Evolutionary conservation across 305 asterid genomes (phyloP), one percentile per base, ranked within the genome.

Genomic region (Rubia peregrina): DNA sequence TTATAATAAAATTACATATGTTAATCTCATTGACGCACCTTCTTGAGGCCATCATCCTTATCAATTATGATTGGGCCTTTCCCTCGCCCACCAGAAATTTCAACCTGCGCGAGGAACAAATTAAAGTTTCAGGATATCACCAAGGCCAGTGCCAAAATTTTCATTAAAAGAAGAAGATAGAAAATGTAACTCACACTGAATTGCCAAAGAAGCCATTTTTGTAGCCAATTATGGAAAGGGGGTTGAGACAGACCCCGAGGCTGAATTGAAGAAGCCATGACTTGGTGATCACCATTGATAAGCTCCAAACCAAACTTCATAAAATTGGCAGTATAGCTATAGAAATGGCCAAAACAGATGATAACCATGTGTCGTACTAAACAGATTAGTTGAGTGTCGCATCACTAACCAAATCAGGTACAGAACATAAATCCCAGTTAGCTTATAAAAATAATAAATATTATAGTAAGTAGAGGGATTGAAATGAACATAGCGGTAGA

Each of bases 191-290:
- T 80, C 76, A 91, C 99, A 72, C 75, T 82, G 78, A 74, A 94
- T 88, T 68, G 93, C 97, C 75, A 89, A 74, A 65, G 99, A 91
- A 72, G 98, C 99, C 69, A 94, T 96, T 79, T 94, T 84, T 19
- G 99, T 91, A 70, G 99, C 97, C 22, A 38, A 61, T 67, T 61
- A 33, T 62, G 71, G 2, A 44, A 44, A 69, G 71, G 71, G 76
- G 71, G 89, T 22, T 5, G 19, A 51, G 43, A 62, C 68, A 17
- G 33, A 40, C 97, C 97, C 81, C 84, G 82, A 67, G 91, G 83
- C 71, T 84, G 80, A 66, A 85, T 79, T 65, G 85, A 82, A 79
- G 84, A 81, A 80, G 88, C 86, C 97, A 87, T 91, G 68, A 38
- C 22, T 49, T 49, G 57, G 57, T 49, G 57, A 49, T 49, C 57